These are phyloP conservation scores for Scleromitrula shiraiana DNA, from an alignment of 2,329 filamentous ascomycete genomes.

Conservation along the genomic window DNA sequence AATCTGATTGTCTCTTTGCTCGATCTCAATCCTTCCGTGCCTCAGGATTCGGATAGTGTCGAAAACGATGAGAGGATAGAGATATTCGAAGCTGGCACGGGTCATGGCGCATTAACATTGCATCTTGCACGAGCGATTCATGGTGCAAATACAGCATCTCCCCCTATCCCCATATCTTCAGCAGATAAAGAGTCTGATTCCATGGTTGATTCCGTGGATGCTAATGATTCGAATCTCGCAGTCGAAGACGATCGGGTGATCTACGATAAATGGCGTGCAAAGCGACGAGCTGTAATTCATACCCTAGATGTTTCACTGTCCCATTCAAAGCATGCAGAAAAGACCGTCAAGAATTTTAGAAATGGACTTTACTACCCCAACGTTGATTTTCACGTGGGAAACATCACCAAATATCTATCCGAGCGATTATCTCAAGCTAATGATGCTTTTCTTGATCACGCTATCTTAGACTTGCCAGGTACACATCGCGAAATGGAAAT, in stretches of 20 bases:
- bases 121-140: slow-evolving; percentile 70
- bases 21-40: slow-evolving; percentile 61
- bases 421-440: slow-evolving; percentile 38
- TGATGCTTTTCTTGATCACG: slow-evolving; percentile 60
- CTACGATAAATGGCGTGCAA: slow-evolving; percentile 21
- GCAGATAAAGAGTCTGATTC: background rate
- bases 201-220: background rate
- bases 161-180: slow-evolving; percentile 27
- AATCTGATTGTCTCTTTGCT: slow-evolving; percentile 68
- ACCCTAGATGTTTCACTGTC: slow-evolving; percentile 59
- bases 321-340: slow-evolving; percentile 56
- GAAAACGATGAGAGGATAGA: slow-evolving; percentile 45
- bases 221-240: no score
- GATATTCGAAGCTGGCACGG: slow-evolving; percentile 77
- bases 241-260: no score
- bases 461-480: slow-evolving; percentile 65
- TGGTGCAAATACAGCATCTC: slow-evolving; percentile 55
- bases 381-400: slow-evolving; percentile 66
- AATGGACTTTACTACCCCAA: slow-evolving; percentile 61
- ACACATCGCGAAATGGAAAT: slow-evolving; percentile 43
- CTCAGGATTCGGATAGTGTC: slow-evolving; percentile 33
- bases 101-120: slow-evolving; percentile 72
- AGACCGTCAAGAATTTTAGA: slow-evolving; percentile 58
- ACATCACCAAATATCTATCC: slow-evolving; percentile 55
- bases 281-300: slow-evolving; percentile 63